These are phyloP conservation scores for Cystobasidium sp. DNA, from an alignment of 1,284 basidiomycete species.

Conservation along the genomic window DNA sequence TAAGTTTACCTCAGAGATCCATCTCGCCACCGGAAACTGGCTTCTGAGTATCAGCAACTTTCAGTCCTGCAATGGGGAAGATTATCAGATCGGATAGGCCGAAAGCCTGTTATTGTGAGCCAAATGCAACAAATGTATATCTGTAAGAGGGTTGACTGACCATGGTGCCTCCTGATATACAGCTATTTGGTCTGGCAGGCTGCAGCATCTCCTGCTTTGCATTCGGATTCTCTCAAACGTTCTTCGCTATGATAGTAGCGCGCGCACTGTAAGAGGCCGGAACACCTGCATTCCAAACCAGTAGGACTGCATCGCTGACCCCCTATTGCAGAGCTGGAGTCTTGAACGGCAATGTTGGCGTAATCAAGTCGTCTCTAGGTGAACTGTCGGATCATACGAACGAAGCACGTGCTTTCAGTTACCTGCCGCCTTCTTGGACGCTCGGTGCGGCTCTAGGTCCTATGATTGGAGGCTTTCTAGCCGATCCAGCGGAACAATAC, in stretches of 20 bases:
- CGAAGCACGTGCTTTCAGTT: conserved; percentile 51
- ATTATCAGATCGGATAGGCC: conserved; percentile 56
- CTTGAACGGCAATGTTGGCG: conserved; percentile 49
- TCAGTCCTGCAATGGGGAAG: conserved; percentile 56
- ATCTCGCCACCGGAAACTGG: neutral
- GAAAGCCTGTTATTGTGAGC: conserved; percentile 49
- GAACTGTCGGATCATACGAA: conserved; percentile 53
- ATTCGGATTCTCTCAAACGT: conserved; percentile 57
- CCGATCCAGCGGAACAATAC: conserved; percentile 53
- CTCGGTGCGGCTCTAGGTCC: conserved; percentile 48
- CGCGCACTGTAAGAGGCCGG: conserved; percentile 46
- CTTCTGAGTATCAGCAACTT: neutral
- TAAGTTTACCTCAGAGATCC: conserved; percentile 2
- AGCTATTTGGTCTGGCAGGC: conserved; percentile 56
- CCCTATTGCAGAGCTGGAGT: neutral
- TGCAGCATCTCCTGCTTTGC: conserved; percentile 55
- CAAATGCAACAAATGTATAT: conserved; percentile 47
- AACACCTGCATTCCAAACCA: neutral
- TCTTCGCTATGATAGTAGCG: conserved; percentile 55
- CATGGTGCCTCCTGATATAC: conserved; percentile 52
- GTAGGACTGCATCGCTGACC: neutral
- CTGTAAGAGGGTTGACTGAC: conserved; percentile 53
- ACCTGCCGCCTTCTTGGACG: conserved; percentile 49
- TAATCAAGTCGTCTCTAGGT: conserved; percentile 50
- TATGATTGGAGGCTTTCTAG: conserved; percentile 52